Base-by-base conservation (phyloP, 2,329 filamentous ascomycete species). In the Botrytis deweyae region DNA sequence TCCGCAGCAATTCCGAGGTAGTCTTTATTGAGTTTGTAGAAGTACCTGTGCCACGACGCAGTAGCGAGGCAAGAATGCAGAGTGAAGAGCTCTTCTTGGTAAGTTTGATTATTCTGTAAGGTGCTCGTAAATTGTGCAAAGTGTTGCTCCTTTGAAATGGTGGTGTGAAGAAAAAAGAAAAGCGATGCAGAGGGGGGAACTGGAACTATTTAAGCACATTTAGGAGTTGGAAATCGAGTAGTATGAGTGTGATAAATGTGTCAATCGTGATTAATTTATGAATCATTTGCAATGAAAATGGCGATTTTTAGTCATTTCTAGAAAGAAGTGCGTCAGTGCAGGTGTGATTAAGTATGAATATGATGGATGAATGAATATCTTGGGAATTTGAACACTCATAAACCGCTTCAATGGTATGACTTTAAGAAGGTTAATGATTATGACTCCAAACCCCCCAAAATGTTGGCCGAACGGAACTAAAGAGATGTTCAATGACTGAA, bases 341-440 rank as follows among this genome's bases (percentile, higher is more conserved):
- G 10, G 4, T 55, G 4, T 52, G 7, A 0, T 16, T 0, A 55
- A 55, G 49, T n/a, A 55, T 55, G 25, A n/a, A 55, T n/a, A n/a
- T n/a, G 12, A 55, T 55, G 0, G 25, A 14, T n/a, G 12, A 7
- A n/a, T 55, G 1, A 3, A 12, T 0, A 55, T n/a, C 1, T 16
- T 55, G 5, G 25, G 49, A n/a, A n/a, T n/a, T 2, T 5, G 4
- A n/a, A 55, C 25, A n/a, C 1, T 55, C 49, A 55, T 55, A 16
- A 16, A 0, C 10, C 1, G 3, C 10, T 55, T 1, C 4, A n/a
- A 2, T 5, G 9, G 22, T 49, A 25, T 25, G 46, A 49, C 0
- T 55, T 55, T 1, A 55, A 55, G 12, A n/a, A 18, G 9, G 5
- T 20, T 2, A 20, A 33, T 4, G 0, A 9, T 59, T 20, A 33